These are phyloP conservation scores for Serendipita indica DNA, from an alignment of 768 basidiomycete genomes.

Conservation along the genomic window DNA sequence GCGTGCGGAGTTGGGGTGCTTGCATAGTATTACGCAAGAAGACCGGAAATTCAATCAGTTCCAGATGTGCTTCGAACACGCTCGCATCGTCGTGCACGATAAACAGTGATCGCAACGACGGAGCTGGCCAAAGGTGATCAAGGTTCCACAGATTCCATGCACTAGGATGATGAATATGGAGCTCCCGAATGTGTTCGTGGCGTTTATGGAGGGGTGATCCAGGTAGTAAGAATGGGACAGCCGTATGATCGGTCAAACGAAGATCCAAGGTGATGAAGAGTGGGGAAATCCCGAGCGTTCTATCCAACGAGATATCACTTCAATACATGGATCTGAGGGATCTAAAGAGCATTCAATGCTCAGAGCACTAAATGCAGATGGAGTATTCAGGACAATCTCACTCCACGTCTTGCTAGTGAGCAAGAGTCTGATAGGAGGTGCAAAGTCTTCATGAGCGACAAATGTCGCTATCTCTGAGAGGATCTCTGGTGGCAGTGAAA, in stretches of 20 bases:
- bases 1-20: background rate
- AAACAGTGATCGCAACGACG: background rate
- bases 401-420: background rate
- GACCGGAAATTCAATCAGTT: background rate
- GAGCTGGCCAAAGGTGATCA: background rate
- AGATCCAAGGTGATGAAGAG: constrained; percentile 1
- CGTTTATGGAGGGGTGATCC: background rate
- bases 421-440: background rate
- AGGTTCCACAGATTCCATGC: constrained; percentile 6
- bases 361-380: background rate
- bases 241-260: background rate
- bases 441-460: background rate
- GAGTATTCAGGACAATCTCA: background rate
- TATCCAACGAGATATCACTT: background rate
- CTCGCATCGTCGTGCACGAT: background rate
- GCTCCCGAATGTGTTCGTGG: background rate
- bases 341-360: background rate
- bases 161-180: background rate
- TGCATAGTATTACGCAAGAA: background rate
- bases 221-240: background rate
- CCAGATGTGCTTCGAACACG: background rate
- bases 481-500: background rate
- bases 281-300: background rate
- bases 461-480: background rate
- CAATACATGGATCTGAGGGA: background rate